Evolutionary conservation across 2,329 filamentous ascomycete genomes (phyloP), one percentile per base, ranked within the genome.

Genomic region (Trichoderma pleuroti): DNA sequence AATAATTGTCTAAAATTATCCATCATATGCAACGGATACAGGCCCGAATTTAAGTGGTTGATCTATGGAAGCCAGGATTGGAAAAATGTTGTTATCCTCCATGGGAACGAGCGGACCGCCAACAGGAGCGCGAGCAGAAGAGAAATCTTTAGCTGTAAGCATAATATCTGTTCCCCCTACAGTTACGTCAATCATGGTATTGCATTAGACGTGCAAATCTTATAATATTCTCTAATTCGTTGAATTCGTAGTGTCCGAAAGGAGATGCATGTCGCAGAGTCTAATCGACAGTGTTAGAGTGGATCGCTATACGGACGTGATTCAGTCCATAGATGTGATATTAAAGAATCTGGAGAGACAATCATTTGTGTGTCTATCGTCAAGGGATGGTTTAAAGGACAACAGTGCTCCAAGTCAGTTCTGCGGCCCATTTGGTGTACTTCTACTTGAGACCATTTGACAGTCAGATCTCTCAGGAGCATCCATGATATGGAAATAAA

Each of bases 151-250:
- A 52, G 5, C 11, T 24, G 46, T 52, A 52, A 14, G 46, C 11
- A 52, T 52, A 3, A 14, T 52, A 52, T 52, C 21, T 24, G 11
- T 24, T 52, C 21, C n/a, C 5, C 21, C 0, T 14, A 8, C 5
- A 49, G 21, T 7, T 21, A 24, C 11, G 11, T 12, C 42, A 21
- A 52, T 4, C 46, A 24, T 14, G 11, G 5, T 6, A 14, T 52
- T 52, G 46, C 0, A 0, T 24, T 4, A 0, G 2, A 3, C 21
- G n/a, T 24, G 5, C 21, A 3, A 7, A 52, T 8, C 46, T 24
- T 18, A 21, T 8, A 21, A 24, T 8, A 21, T 11, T 8, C 3
- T 24, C 46, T 52, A 24, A 52, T 52, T 12, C 11, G 3, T 3
- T 24, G 11, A 14, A 52, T 52, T 0, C 7, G n/a, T 11, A 52